These are phyloP conservation scores for Cyberlindnera maritima DNA, from an alignment of 805 yeast species.

Conservation along the genomic window DNA sequence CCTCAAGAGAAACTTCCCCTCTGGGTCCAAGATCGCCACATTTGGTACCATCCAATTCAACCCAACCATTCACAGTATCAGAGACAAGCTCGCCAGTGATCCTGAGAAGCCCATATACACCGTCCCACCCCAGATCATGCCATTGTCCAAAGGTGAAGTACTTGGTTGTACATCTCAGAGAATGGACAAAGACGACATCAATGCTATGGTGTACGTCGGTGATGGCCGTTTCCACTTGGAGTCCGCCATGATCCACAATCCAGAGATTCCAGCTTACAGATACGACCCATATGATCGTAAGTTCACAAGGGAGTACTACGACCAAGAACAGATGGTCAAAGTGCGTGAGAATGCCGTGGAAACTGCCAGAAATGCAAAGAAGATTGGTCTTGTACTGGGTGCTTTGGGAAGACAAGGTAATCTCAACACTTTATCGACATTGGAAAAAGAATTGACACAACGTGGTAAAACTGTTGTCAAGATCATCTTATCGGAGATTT, in stretches of 20 bases:
- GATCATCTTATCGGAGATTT: conserved; percentile 86
- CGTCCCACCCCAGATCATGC: conserved; percentile 87
- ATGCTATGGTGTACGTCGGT: conserved; percentile 88
- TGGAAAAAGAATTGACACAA: conserved; percentile 51
- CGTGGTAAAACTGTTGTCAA: conserved; percentile 71
- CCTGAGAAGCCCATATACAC: conserved; percentile 49
- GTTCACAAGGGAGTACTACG: conserved; percentile 86
- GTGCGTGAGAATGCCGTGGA: conserved; percentile 74
- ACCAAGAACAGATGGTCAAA: conserved; percentile 74
- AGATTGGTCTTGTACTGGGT: conserved; percentile 84
- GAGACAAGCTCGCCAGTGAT: conserved; percentile 54
- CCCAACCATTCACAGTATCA: conserved; percentile 83
- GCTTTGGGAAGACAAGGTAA: conserved; percentile 96
- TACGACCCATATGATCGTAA: conserved; percentile 94
- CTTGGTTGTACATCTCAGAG: conserved; percentile 94
- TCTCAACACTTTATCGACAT: conserved; percentile 64
- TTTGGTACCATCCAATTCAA: conserved; percentile 98
- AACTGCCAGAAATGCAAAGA: conserved; percentile 55
- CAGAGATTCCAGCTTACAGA: conserved; percentile 84
- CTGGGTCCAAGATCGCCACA: conserved; percentile 68
- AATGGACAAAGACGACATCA: conserved; percentile 57
- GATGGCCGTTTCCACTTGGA: conserved; percentile 97
- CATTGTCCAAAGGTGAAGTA: conserved; percentile 93
- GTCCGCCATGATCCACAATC: conserved; percentile 96
- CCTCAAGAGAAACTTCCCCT: conserved; percentile 60